Percentiles rank a stretch among this genome's conserved stretches.
Conservation (phyloP, 768 basidiomycete genomes). For the Lyophyllum decastes region DNA sequence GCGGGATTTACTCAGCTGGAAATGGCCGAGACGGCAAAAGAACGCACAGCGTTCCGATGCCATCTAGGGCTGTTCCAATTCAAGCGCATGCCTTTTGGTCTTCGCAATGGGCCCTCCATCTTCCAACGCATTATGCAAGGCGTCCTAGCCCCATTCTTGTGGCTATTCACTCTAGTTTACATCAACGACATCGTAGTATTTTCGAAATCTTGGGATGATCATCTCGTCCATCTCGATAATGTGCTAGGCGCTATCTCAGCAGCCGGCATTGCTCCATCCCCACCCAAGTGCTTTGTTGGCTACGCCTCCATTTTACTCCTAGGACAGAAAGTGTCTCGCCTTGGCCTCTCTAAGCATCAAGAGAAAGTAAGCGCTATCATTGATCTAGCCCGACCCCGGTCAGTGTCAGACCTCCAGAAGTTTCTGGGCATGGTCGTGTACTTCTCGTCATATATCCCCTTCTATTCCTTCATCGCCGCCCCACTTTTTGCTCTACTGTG, state of each 20-base stretch:
- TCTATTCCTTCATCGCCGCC: constrained; percentile 31
- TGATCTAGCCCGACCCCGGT: constrained; percentile 25
- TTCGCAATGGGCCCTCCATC: constrained; percentile 34
- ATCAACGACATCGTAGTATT: constrained; percentile 44
- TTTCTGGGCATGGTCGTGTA: constrained; percentile 41
- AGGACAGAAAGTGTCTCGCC: constrained; percentile 39
- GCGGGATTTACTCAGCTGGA: constrained; percentile 42
- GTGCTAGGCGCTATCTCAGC: constrained; percentile 27
- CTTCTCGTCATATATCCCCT: constrained; percentile 36
- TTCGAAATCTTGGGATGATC: constrained; percentile 26
- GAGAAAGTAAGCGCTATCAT: constrained; percentile 37
- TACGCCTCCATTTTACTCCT: constrained; percentile 34
- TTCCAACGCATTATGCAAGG: constrained; percentile 44
- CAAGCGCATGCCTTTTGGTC: constrained; percentile 40
- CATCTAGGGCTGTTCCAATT: constrained; percentile 44
- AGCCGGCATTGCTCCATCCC: constrained; percentile 33
- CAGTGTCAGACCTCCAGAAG: constrained; percentile 26
- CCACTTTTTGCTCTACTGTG: constrained; percentile 35
- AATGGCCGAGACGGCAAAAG: constrained; percentile 25
- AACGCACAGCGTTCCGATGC: constrained; percentile 37
- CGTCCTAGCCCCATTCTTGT: constrained; percentile 34
- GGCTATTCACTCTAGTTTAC: constrained; percentile 41
- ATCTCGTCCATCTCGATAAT: constrained; percentile 28
- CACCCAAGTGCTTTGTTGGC: constrained; percentile 33
- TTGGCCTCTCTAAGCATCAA: constrained; percentile 36